These are phyloP conservation scores for Plasmopara halstedii DNA, from an alignment of 352 stramenopile genomes.

Conservation along the genomic window DNA sequence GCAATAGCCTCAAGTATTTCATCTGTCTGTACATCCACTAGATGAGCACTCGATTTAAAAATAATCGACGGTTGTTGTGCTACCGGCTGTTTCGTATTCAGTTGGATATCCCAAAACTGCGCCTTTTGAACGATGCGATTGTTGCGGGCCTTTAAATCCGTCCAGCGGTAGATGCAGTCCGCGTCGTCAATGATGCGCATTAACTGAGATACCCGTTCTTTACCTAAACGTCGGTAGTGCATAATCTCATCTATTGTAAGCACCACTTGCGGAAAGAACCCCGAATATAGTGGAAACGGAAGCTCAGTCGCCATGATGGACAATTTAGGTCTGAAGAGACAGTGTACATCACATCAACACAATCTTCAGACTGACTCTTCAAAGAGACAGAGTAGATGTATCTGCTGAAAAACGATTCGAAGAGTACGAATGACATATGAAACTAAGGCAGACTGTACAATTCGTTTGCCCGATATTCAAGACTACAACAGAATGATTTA, in stretches of 20 bases:
- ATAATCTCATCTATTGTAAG: conserved; percentile 63
- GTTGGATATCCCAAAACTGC: conserved; percentile 52
- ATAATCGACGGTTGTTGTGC: conserved; percentile 35
- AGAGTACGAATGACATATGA: no score
- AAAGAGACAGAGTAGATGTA: no score
- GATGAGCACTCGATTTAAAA: conserved; percentile 53
- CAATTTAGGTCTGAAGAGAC: conserved; percentile 10
- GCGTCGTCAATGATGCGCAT: conserved; percentile 65
- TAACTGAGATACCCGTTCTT: conserved; percentile 57
- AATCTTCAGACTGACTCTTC: not conserved
- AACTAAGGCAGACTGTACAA: no score
- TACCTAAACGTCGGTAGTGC: conserved; percentile 63
- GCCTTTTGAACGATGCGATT: conserved; percentile 33
- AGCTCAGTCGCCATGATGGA: conserved; percentile 21
- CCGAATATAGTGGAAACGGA: conserved; percentile 49
- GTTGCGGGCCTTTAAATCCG: conserved; percentile 22
- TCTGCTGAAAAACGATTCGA: no score
- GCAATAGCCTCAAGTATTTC: conserved; percentile 58
- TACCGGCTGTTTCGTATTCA: conserved; percentile 26
- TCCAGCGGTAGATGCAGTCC: conserved; percentile 69
- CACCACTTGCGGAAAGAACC: conserved; percentile 76
- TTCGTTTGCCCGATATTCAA: no score
- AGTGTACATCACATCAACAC: not conserved
- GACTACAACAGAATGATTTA: no score
- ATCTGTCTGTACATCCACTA: conserved; percentile 50